Evolutionary conservation across 2,329 filamentous ascomycete genomes (phyloP).

Genomic region (Aureobasidium namibiae): DNA sequence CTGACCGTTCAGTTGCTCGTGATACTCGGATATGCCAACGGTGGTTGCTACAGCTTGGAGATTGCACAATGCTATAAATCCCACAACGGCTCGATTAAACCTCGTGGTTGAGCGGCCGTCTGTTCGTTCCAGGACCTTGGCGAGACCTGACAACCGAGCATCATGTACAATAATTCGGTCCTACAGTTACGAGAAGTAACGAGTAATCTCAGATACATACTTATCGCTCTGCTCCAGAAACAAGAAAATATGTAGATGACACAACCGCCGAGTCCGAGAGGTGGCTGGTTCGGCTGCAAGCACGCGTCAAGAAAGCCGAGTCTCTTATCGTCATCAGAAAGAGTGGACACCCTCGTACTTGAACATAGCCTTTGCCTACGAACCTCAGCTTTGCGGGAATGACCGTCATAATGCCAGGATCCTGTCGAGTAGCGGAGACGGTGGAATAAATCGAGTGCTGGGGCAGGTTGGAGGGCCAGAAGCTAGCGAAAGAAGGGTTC

Average conservation of each 20-base stretch:
- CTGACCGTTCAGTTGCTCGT: constrained; percentile 1
- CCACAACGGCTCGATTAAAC: not conserved
- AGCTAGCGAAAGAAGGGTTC: constrained; percentile 10
- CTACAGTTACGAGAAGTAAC: not conserved
- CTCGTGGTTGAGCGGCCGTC: not conserved
- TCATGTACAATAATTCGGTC: not conserved
- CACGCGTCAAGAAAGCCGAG: not conserved
- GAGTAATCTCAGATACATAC: no score
- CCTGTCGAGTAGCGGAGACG: not conserved
- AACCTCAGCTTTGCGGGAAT: not conserved
- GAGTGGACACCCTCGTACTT: not conserved
- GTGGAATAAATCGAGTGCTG: constrained; percentile 1
- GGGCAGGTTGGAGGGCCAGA: not conserved
- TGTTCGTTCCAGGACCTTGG: not conserved
- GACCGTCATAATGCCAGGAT: not conserved
- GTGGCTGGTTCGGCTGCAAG: constrained; percentile 8
- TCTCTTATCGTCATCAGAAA: not conserved
- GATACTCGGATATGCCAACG: not conserved
- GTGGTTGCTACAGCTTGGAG: constrained; percentile 6
- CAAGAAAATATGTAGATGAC: not conserved
- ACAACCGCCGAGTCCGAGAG: not conserved
- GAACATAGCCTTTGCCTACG: constrained; percentile 1
- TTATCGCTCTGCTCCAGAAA: not conserved
- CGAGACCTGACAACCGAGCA: not conserved
- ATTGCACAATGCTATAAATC: not conserved